A percentile compares a stretch with the other conserved stretches of the same genome.
Conservation (phyloP, 768 basidiomycete genomes). For the Leucogyrophana mollusca region DNA sequence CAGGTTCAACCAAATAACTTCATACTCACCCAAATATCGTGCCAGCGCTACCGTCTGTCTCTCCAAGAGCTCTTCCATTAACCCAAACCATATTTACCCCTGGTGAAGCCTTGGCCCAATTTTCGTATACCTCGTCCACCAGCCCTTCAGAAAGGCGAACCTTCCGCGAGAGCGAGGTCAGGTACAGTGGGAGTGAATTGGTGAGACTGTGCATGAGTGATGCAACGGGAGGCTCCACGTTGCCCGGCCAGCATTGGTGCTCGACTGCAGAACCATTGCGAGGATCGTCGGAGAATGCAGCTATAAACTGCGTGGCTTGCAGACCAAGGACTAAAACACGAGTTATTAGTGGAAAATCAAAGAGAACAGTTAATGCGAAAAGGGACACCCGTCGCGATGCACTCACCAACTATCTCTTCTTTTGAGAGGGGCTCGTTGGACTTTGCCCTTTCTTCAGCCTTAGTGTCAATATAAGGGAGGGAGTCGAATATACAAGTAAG, state of each 20-base stretch:
- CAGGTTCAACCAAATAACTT: not conserved
- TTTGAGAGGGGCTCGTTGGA: constrained; percentile 44
- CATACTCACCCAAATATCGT: constrained; percentile 48
- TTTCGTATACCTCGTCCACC: constrained; percentile 52
- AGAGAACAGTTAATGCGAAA: constrained; percentile 2
- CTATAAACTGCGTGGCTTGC: constrained; percentile 75
- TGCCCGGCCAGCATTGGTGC: constrained; percentile 18
- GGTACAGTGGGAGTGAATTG: constrained; percentile 90
- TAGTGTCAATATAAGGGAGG: constrained; percentile 24
- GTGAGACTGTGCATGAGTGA: constrained; percentile 58
- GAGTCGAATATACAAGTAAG: constrained; percentile 29
- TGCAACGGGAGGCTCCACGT: constrained; percentile 12
- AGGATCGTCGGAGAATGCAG: constrained; percentile 54
- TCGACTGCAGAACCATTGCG: constrained; percentile 23
- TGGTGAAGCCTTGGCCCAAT: constrained; percentile 49
- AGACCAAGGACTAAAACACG: constrained; percentile 65
- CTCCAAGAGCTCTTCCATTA: constrained; percentile 66
- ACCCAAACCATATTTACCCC: constrained; percentile 71
- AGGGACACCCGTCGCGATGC: not conserved
- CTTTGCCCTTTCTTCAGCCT: constrained; percentile 32
- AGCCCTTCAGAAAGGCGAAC: constrained; percentile 53
- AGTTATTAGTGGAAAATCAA: not conserved
- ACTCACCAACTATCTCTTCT: constrained; percentile 56
- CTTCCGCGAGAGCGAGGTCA: constrained; percentile 68
- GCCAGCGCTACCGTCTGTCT: constrained; percentile 62